These are phyloP conservation scores for Podospora comata DNA, from an alignment of 495 filamentous ascomycete species.

Conservation along the genomic window DNA sequence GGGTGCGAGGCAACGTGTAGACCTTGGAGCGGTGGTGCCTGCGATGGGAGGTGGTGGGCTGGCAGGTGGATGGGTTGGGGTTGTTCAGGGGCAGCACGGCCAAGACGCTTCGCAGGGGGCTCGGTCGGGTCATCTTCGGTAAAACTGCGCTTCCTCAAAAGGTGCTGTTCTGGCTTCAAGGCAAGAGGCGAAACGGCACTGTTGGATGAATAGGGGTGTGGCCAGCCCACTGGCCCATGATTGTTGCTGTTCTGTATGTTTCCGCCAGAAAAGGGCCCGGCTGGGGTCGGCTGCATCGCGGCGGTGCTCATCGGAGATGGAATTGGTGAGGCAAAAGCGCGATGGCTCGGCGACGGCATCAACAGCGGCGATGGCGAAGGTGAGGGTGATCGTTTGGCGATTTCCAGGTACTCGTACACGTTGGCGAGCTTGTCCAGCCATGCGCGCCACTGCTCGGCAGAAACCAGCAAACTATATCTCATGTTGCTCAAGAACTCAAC, in stretches of 20 bases:
- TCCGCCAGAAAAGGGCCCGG: slow-evolving; percentile 18
- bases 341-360: slow-evolving; percentile 38
- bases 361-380: slow-evolving; percentile 36
- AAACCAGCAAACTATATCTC: slow-evolving; percentile 86
- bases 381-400: slow-evolving; percentile 35
- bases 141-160: slow-evolving; percentile 65
- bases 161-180: slow-evolving; percentile 43
- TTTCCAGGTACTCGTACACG: slow-evolving; percentile 77
- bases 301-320: slow-evolving; percentile 43
- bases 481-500: slow-evolving; percentile 99
- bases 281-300: slow-evolving; percentile 36
- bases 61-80: slow-evolving; percentile 4
- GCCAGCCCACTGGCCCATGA: slow-evolving; percentile 29
- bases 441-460: slow-evolving; percentile 74
- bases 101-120: slow-evolving; percentile 64
- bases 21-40: slow-evolving; percentile 3
- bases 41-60: slow-evolving; percentile 13
- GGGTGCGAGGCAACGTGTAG: slow-evolving; percentile 35
- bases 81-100: slow-evolving; percentile 31
- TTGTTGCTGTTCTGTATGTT: background rate
- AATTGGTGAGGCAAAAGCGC: slow-evolving; percentile 40
- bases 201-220: slow-evolving; percentile 37
- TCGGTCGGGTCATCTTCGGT: slow-evolving; percentile 60
- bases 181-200: slow-evolving; percentile 53
- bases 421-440: slow-evolving; percentile 80